These are phyloP conservation scores for Mortierella sp. DNA, from an alignment of 371 early-diverging fungal species.

Conservation along the genomic window DNA sequence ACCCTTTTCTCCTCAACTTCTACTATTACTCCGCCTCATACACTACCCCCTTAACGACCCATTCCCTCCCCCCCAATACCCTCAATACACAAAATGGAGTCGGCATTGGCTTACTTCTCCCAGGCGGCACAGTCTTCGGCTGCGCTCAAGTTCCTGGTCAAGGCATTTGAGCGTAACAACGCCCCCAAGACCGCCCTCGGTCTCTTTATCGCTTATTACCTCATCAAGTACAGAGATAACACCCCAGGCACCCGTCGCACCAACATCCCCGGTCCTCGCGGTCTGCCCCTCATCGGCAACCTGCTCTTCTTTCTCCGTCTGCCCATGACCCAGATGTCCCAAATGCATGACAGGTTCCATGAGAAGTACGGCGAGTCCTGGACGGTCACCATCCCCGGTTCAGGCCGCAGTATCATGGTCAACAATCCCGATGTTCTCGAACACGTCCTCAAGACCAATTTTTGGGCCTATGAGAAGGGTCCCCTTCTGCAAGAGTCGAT, in stretches of 20 bases:
- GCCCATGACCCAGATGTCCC: slow-evolving; percentile 38
- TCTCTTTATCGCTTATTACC: slow-evolving; percentile 31
- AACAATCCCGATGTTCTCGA: slow-evolving; percentile 54
- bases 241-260: slow-evolving; percentile 48
- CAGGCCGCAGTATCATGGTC: slow-evolving; percentile 41
- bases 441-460: slow-evolving; percentile 63
- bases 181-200: slow-evolving; percentile 41
- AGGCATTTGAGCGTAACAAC: slow-evolving; percentile 20
- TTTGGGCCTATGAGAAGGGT: slow-evolving; percentile 74
- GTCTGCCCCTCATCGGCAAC: slow-evolving; percentile 53
- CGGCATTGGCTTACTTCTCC: slow-evolving; percentile 13
- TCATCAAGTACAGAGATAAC: slow-evolving; percentile 44
- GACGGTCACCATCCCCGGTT: slow-evolving; percentile 28
- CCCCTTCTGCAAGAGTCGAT: slow-evolving; percentile 55
- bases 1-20: neutral
- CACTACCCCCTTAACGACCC: neutral
- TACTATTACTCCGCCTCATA: neutral
- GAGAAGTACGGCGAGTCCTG: slow-evolving; percentile 41
- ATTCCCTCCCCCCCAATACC: neutral
- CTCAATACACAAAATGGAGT: slow-evolving; percentile 11
- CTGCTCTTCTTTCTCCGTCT: slow-evolving; percentile 19
- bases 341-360: slow-evolving; percentile 35
- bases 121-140: slow-evolving; percentile 38
- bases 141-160: slow-evolving; percentile 23
- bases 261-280: slow-evolving; percentile 45